Base-by-base conservation (phyloP, 768 basidiomycete genomes). In the Stropharia rugosoannulata region DNA sequence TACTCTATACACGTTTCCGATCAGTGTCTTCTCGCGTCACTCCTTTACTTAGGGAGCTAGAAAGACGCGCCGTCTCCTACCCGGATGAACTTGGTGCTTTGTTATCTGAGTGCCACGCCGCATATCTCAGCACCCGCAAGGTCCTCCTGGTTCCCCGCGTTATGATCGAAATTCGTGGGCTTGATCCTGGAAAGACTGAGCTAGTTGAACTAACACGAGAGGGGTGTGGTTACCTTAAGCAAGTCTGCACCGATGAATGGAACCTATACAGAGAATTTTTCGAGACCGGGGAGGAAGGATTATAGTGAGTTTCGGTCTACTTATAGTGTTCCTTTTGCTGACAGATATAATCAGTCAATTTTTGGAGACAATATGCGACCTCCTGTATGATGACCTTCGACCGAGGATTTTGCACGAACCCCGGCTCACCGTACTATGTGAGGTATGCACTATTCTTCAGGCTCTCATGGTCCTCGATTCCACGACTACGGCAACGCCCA, bases 361-460 rank as follows among this genome's bases (percentile, higher is more conserved):
- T 72, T 80, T 99, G 19, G 95, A 97, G 73, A 87, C 81, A 2
- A 80, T 98, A 0, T 98, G 95, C 62, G 96, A 98, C 71, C 83
- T 93, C 62, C 84, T 99, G 35, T 97, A 95, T 67, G 97, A 98
- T 67, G 93, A 95, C 60, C 83, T 99, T 1, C 89, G 96, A 1
- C 97, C 96, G 5, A 86, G 95, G 4, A 98, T 99, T 59, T 80
- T 98, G 2, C 95, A 98, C 63, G 96, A 98, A 65, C 87, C 89
- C 0, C 85, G 89, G 4, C 82, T 99, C 44, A 87, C 88, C 1
- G 86, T 86, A 0, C 83, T 99, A 1, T 95, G 95, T 67, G 91
- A 95, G 68, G 93, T 98, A 22, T 99, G 96, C 76, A 98, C 93
- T 0, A 93, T 99, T 16, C 78, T 99, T 2, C 92, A 95, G 67